Evolutionary conservation across 2,329 filamentous ascomycete species (phyloP), one percentile per base, ranked within the genome.

Genomic region (Colletotrichum orchidophilum): DNA sequence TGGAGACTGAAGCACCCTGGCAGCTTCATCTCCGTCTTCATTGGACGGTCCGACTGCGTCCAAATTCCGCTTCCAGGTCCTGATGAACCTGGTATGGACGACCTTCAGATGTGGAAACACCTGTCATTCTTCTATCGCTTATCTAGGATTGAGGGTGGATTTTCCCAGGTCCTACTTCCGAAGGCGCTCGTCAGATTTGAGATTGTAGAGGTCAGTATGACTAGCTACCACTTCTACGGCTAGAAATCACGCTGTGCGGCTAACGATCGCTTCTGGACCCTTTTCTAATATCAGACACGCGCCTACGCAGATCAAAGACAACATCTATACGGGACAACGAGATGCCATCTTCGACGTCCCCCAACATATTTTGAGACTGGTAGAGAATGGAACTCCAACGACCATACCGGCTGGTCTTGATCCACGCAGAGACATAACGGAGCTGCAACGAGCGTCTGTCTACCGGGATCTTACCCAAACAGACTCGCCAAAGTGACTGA

Each of bases 241-340:
- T n/a, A n/a, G n/a, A 18, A 18, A 42, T 13, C 35, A 42, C 1
- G 18, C 3, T 6, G n/a, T 42, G 12, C 18, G 7, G 2, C 3
- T 18, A 18, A 15, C 4, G 18, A 9, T 1, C 3, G 0, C n/a
- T n/a, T 3, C 39, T 42, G n/a, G 18, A 18, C n/a, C 5, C 1
- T 1, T 42, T 18, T 18, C 18, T n/a, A 3, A 42, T 8, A 42
- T 1, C 15, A 0, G 15, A n/a, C 1, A 0, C 18, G 8, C 4
- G 5, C 31, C 12, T 33, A 7, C 31, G 4, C 12, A 42, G 39
- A 42, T 42, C 39, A 42, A 6, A 7, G 39, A 42, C 18, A 18
- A 18, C 9, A n/a, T n/a, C 1, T n/a, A 42, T 8, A 42, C 18
- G 6, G 39, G 18, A 8, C 39, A 15, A n/a, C 6, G 18, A n/a